A percentile compares a stretch with the other conserved stretches of the same genome.
These are phyloP conservation scores for Cyberlindnera japonica DNA, from an alignment of 805 yeast species.

Conservation along the genomic window DNA sequence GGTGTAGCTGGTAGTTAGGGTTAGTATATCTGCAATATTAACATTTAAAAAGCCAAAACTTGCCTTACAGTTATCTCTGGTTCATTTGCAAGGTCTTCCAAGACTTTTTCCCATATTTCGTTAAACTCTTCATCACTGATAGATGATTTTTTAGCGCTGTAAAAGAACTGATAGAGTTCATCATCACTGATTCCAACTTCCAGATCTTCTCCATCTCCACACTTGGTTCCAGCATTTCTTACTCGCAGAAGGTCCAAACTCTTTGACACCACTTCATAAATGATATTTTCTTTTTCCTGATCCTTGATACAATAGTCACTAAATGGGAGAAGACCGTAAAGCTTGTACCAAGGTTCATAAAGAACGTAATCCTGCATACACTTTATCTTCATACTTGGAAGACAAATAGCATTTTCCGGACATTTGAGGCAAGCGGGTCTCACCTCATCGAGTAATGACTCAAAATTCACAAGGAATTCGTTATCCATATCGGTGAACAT, in stretches of 20 bases:
- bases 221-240: slow-evolving; percentile 59
- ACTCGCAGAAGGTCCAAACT: slow-evolving; percentile 63
- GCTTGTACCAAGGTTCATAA: slow-evolving; percentile 48
- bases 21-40: slow-evolving; percentile 21
- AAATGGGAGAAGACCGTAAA: slow-evolving; percentile 56
- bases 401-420: slow-evolving; percentile 79
- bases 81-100: slow-evolving; percentile 56
- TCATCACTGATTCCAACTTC: slow-evolving; percentile 48
- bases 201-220: slow-evolving; percentile 49
- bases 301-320: slow-evolving; percentile 72
- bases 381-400: slow-evolving; percentile 49
- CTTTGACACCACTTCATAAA: slow-evolving; percentile 61
- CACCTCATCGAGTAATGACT: slow-evolving; percentile 41
- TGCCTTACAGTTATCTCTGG: slow-evolving; percentile 78
- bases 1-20: slow-evolving; percentile 20
- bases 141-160: slow-evolving; percentile 30
- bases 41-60: slow-evolving; percentile 38
- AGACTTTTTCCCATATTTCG: slow-evolving; percentile 67
- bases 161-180: slow-evolving; percentile 52
- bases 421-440: slow-evolving; percentile 71
- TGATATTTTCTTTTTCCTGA: slow-evolving; percentile 61
- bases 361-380: slow-evolving; percentile 69
- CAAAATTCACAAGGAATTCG: slow-evolving; percentile 34
- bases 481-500: slow-evolving; percentile 34
- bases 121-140: slow-evolving; percentile 60